Evolutionary conservation across 2,329 filamentous ascomycete species (phyloP).

Genomic region (Penicillium brasilianum): DNA sequence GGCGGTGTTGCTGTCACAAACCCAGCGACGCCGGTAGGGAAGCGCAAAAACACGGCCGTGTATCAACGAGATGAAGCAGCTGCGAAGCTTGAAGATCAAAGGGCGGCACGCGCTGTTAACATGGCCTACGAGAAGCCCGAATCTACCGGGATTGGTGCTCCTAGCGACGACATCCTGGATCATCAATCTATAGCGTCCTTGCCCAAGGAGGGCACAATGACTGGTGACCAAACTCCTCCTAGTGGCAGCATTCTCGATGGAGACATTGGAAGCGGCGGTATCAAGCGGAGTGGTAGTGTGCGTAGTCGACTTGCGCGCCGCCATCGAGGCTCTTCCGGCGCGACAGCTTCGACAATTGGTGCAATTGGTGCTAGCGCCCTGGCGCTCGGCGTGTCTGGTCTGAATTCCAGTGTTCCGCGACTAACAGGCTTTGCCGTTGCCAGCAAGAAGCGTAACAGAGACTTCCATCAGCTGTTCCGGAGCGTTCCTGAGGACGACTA

Average conservation of each 20-base stretch:
- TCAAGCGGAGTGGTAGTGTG: constrained; percentile 70
- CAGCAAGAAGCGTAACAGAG: constrained; percentile 92
- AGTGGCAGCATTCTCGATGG: constrained; percentile 68
- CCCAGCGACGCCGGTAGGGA: constrained; percentile 37
- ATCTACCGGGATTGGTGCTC: constrained; percentile 45
- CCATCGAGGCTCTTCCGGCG: constrained; percentile 81
- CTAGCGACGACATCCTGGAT: constrained; percentile 42
- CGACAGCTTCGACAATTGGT: constrained; percentile 70
- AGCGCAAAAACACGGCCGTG: constrained; percentile 44
- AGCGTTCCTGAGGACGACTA: constrained; percentile 98
- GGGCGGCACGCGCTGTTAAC: constrained; percentile 64
- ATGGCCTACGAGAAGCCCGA: constrained; percentile 61
- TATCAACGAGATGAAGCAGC: constrained; percentile 56
- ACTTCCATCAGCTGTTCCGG: constrained; percentile 92
- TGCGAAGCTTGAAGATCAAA: constrained; percentile 63
- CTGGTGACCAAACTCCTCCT: constrained; percentile 69
- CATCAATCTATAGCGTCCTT: constrained; percentile 38
- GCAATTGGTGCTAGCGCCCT: constrained; percentile 73
- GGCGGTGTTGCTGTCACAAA: constrained; percentile 47
- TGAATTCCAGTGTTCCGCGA: constrained; percentile 67
- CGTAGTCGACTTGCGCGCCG: constrained; percentile 68
- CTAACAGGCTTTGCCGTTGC: constrained; percentile 95
- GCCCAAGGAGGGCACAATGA: constrained; percentile 35
- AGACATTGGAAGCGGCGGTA: constrained; percentile 56
- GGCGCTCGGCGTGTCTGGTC: constrained; percentile 68